Evolutionary conservation across 768 basidiomycete genomes (phyloP).

Genomic region (Termitomyces sp.): DNA sequence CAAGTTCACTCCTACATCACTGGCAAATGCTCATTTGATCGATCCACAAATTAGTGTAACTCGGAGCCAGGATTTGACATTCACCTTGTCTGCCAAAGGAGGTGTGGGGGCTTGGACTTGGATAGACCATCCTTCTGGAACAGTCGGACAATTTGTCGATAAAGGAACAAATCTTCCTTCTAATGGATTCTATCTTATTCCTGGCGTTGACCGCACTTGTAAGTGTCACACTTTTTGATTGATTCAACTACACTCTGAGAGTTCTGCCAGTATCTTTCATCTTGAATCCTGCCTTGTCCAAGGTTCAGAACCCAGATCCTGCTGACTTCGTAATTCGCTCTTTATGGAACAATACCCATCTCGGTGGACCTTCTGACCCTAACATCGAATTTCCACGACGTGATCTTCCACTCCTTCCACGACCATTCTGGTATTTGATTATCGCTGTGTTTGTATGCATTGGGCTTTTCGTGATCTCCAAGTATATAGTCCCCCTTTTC

Average conservation of each 20-base stretch:
- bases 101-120: constrained; percentile 56
- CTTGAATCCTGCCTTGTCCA: constrained; percentile 33
- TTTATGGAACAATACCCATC: constrained; percentile 49
- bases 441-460: not conserved
- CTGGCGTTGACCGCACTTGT: constrained; percentile 49
- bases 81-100: constrained; percentile 45
- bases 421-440: not conserved
- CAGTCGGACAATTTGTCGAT: constrained; percentile 48
- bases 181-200: constrained; percentile 53
- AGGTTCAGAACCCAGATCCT: constrained; percentile 28
- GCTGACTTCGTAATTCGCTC: constrained; percentile 45
- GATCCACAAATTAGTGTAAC: constrained; percentile 43
- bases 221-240: constrained; percentile 19
- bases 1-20: constrained; percentile 48
- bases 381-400: not conserved
- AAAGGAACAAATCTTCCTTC: constrained; percentile 30
- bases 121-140: constrained; percentile 54
- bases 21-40: constrained; percentile 39
- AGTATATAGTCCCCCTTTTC: not conserved
- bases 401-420: not conserved
- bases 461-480: not conserved
- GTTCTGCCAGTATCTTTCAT: constrained; percentile 42
- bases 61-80: constrained; percentile 28
- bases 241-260: not conserved
- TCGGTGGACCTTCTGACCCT: not conserved